Percentiles rank a stretch among this genome's conserved stretches.
phyloP scores from a whole-genome alignment of 1,139 yeast species.

The Geotrichum klebahnii region DNA sequence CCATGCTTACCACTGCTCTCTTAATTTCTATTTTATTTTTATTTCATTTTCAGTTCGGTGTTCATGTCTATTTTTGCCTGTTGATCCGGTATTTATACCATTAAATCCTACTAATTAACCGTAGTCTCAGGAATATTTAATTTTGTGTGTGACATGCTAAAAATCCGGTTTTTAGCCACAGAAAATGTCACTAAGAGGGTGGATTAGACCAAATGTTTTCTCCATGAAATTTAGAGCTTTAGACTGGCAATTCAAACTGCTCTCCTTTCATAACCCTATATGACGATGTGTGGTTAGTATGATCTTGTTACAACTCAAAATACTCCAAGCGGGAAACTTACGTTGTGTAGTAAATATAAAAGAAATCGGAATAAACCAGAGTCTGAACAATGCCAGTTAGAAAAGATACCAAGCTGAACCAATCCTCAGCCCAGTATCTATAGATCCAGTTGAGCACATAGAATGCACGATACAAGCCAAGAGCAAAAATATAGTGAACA shows the following conservation, averaged over 20 bases:
- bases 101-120: too few relatives aligned
- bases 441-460: slow-evolving; percentile 94
- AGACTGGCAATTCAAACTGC: slow-evolving; percentile 65
- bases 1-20: too few relatives aligned
- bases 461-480: slow-evolving; percentile 82
- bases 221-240: background rate
- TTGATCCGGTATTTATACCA: too few relatives aligned
- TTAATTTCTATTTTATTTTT: too few relatives aligned
- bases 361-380: slow-evolving; percentile 84
- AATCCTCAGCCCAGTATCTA: slow-evolving; percentile 65
- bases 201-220: background rate
- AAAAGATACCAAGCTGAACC: slow-evolving; percentile 67
- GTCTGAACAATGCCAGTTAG: slow-evolving; percentile 84
- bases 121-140: too few relatives aligned
- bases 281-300: too few relatives aligned
- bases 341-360: slow-evolving; percentile 86
- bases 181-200: too few relatives aligned
- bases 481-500: slow-evolving; percentile 85
- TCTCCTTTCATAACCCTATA: slow-evolving; percentile 69
- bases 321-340: too few relatives aligned
- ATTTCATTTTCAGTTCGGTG: too few relatives aligned
- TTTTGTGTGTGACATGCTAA: too few relatives aligned
- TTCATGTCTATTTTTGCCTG: too few relatives aligned
- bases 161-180: too few relatives aligned
- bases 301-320: background rate